These are phyloP conservation scores for Noccaea caerulescens DNA, from an alignment of 345 rosid genomes.

Conservation along the genomic window DNA sequence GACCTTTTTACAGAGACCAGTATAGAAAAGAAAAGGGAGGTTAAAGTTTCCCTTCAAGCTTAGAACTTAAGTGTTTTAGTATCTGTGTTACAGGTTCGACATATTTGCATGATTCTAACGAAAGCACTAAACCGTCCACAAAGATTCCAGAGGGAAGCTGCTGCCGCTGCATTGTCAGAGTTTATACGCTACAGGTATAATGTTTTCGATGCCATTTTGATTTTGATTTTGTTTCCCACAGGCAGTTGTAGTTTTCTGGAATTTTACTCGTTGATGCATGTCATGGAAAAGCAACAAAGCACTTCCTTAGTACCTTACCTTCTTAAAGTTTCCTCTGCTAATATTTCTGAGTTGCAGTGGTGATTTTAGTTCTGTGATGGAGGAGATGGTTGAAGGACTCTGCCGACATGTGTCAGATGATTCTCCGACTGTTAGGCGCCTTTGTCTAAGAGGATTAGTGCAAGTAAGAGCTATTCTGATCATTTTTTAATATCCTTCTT, in stretches of 20 bases:
- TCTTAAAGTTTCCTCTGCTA: slow-evolving; percentile 29
- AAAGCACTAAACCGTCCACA: slow-evolving; percentile 70
- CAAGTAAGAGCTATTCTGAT: slow-evolving; percentile 55
- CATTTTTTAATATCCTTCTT: slow-evolving; percentile 14
- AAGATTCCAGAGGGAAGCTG: slow-evolving; percentile 89
- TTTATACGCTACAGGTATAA: slow-evolving; percentile 83
- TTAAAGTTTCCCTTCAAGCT: slow-evolving; percentile 22
- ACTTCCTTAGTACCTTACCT: slow-evolving; percentile 11
- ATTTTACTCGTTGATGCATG: background rate
- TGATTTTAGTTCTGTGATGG: slow-evolving; percentile 72
- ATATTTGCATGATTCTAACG: slow-evolving; percentile 72
- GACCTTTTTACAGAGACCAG: slow-evolving; percentile 6
- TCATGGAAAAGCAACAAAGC: slow-evolving; percentile 2
- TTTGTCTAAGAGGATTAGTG: slow-evolving; percentile 91
- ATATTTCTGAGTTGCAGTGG: slow-evolving; percentile 57
- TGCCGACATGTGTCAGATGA: slow-evolving; percentile 96
- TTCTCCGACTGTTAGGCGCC: slow-evolving; percentile 91
- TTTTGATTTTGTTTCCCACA: slow-evolving; percentile 9
- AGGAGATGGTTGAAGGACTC: slow-evolving; percentile 91
- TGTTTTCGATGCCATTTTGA: background rate
- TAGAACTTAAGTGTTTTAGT: slow-evolving; percentile 28
- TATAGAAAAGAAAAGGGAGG: slow-evolving; percentile 11
- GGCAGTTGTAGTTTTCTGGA: slow-evolving; percentile 1
- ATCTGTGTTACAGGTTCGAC: slow-evolving; percentile 65
- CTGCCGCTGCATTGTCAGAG: slow-evolving; percentile 96